A percentile compares a stretch with the other conserved stretches of the same genome.
Evolutionary conservation across 1,284 basidiomycete species (phyloP).

Genomic region (Microbotryomycetes sp.): DNA sequence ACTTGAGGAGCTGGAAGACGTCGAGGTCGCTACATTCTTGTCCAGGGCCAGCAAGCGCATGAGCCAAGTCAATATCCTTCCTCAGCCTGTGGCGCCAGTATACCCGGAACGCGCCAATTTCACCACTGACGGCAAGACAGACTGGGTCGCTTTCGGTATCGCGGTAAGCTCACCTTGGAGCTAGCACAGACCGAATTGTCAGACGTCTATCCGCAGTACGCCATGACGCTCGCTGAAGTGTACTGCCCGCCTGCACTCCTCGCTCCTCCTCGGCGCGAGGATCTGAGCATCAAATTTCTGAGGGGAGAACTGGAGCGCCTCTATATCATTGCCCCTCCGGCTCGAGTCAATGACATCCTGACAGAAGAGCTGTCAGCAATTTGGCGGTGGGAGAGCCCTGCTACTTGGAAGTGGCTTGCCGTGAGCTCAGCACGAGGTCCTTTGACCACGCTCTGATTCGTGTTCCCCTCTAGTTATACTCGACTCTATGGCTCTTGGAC

Average conservation of each 20-base stretch:
- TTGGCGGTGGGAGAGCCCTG: conserved; percentile 18
- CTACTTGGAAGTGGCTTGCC: background rate
- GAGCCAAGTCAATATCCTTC: conserved; percentile 8
- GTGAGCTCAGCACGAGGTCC: background rate
- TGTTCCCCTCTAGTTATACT: conserved; percentile 2
- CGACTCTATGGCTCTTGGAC: conserved; percentile 8
- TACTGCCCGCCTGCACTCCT: conserved; percentile 7
- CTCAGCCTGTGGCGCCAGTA: background rate
- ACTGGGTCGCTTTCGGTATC: conserved; percentile 1
- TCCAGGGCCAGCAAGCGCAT: conserved; percentile 14
- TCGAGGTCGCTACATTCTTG: conserved; percentile 11
- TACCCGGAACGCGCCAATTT: background rate
- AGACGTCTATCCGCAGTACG: background rate
- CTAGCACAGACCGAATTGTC: background rate
- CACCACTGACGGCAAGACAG: background rate
- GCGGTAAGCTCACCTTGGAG: conserved; percentile 8
- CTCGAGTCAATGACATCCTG: conserved; percentile 3
- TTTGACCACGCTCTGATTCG: background rate
- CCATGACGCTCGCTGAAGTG: background rate
- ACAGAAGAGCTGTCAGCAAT: conserved; percentile 3
- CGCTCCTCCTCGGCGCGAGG: background rate
- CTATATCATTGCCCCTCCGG: conserved; percentile 18
- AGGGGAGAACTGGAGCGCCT: conserved; percentile 13
- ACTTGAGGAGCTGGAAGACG: conserved; percentile 18
- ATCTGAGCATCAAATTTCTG: conserved; percentile 8